Evolutionary conservation across 2,329 filamentous ascomycete species (phyloP).

Genomic region (Leptographium radiaticola): DNA sequence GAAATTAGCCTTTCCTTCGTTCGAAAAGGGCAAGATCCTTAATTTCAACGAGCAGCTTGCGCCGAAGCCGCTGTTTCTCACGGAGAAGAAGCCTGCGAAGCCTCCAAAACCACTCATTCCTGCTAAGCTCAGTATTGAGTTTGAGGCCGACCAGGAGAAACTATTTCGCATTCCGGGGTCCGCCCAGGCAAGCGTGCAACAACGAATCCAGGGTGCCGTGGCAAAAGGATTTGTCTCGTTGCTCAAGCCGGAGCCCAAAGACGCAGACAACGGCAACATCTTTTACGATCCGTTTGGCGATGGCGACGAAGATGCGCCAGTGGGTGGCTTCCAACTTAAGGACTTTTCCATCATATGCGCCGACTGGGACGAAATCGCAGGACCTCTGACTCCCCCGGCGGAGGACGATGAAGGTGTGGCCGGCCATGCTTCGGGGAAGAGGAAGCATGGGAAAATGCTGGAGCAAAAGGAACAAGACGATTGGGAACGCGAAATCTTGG

Average conservation of each 20-base stretch:
- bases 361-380: conserved; percentile 63
- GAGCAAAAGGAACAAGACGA: conserved; percentile 40
- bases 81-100: conserved; percentile 66
- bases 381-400: conserved; percentile 23
- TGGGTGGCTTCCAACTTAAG: conserved; percentile 63
- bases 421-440: conserved; percentile 6
- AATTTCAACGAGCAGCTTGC: conserved; percentile 75
- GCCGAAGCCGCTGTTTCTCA: conserved; percentile 63
- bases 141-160: conserved; percentile 77
- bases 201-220: conserved; percentile 40
- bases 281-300: conserved; percentile 19
- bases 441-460: conserved; percentile 25
- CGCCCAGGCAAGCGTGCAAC: conserved; percentile 36
- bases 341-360: conserved; percentile 78
- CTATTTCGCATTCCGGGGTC: conserved; percentile 64
- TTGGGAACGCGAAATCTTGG: conserved; percentile 48
- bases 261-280: conserved; percentile 31
- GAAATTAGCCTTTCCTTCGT: conserved; percentile 68
- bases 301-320: conserved; percentile 44
- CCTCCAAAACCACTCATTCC: conserved; percentile 71
- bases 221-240: conserved; percentile 32
- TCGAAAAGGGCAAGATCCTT: conserved; percentile 60
- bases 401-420: conserved; percentile 12
- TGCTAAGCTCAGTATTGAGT: conserved; percentile 77
- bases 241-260: conserved; percentile 24